A percentile compares a stretch with the other conserved stretches of the same genome.
Evolutionary conservation across 2,329 filamentous ascomycete species (phyloP).

Genomic region (Alternaria burnsii): DNA sequence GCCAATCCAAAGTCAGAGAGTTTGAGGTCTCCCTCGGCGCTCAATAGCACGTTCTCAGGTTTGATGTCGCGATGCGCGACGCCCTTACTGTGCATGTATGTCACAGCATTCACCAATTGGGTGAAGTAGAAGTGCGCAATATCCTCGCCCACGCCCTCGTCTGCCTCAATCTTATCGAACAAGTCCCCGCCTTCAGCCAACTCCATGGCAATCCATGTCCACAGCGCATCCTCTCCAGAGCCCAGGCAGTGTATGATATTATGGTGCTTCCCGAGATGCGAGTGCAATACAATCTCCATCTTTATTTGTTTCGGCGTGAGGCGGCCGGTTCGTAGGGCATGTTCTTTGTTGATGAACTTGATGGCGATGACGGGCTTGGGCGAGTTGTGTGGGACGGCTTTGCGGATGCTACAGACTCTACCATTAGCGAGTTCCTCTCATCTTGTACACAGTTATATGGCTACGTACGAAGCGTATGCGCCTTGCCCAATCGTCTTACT

Average conservation of each 20-base stretch:
- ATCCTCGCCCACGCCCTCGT: slow-evolving; percentile 91
- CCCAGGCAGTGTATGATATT: slow-evolving; percentile 95
- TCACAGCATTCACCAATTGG: slow-evolving; percentile 87
- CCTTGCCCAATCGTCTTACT: slow-evolving; percentile 97
- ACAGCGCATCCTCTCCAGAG: slow-evolving; percentile 82
- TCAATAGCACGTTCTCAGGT: slow-evolving; percentile 94
- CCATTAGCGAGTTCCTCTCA: neutral
- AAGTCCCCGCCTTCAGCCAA: slow-evolving; percentile 93
- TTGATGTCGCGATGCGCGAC: slow-evolving; percentile 81
- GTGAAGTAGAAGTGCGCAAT: slow-evolving; percentile 97
- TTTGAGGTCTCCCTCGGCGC: slow-evolving; percentile 84
- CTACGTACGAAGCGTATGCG: slow-evolving; percentile 83
- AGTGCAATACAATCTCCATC: slow-evolving; percentile 91
- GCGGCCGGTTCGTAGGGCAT: slow-evolving; percentile 87
- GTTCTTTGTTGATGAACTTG: slow-evolving; percentile 98
- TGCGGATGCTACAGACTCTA: slow-evolving; percentile 70
- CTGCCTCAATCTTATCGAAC: slow-evolving; percentile 99
- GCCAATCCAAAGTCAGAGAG: slow-evolving; percentile 97
- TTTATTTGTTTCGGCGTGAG: slow-evolving; percentile 88
- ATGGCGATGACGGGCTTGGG: slow-evolving; percentile 87
- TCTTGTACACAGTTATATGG: no score
- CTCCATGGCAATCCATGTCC: slow-evolving; percentile 99
- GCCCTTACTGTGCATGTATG: slow-evolving; percentile 95
- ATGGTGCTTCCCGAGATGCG: slow-evolving; percentile 84
- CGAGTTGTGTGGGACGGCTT: slow-evolving; percentile 78